Percentiles rank a stretch among this genome's conserved stretches.
Conservation (phyloP, 768 basidiomycete genomes). For the Macrolepiota fuliginosa region DNA sequence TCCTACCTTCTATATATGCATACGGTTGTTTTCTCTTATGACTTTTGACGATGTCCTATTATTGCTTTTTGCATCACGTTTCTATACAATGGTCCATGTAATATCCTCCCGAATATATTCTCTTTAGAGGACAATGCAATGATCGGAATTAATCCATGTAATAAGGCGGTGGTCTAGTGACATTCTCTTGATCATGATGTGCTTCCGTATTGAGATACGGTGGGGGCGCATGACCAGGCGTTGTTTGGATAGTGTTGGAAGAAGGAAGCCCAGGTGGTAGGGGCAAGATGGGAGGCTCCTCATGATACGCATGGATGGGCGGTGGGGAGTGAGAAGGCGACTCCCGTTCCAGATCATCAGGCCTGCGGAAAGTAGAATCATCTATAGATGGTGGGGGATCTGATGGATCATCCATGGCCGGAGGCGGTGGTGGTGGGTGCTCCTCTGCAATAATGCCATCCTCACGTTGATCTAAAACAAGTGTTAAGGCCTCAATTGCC, state of each 20-base stretch:
- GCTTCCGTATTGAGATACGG: slow-evolving; percentile 66
- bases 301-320: slow-evolving; percentile 24
- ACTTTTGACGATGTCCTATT: slow-evolving; percentile 9
- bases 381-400: slow-evolving; percentile 83
- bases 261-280: slow-evolving; percentile 23
- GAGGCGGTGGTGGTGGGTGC: slow-evolving; percentile 65
- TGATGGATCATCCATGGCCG: slow-evolving; percentile 82
- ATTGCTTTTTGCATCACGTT: slow-evolving; percentile 17
- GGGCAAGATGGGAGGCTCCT: slow-evolving; percentile 16
- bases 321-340: slow-evolving; percentile 35
- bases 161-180: slow-evolving; percentile 60
- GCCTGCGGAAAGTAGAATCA: slow-evolving; percentile 70
- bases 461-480: slow-evolving; percentile 54
- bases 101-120: slow-evolving; percentile 20
- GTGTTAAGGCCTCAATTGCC: slow-evolving; percentile 52
- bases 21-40: slow-evolving; percentile 20
- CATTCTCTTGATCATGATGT: slow-evolving; percentile 49
- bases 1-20: slow-evolving; percentile 17
- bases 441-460: slow-evolving; percentile 34
- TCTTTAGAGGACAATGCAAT: slow-evolving; percentile 14
- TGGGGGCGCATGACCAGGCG: slow-evolving; percentile 68
- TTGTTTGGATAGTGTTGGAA: slow-evolving; percentile 25
- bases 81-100: slow-evolving; percentile 17
- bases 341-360: slow-evolving; percentile 32
- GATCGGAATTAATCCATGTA: slow-evolving; percentile 39